These are phyloP conservation scores for Euptelea pleiosperma DNA, from an alignment of 164 flowering plant genomes.

Conservation along the genomic window DNA sequence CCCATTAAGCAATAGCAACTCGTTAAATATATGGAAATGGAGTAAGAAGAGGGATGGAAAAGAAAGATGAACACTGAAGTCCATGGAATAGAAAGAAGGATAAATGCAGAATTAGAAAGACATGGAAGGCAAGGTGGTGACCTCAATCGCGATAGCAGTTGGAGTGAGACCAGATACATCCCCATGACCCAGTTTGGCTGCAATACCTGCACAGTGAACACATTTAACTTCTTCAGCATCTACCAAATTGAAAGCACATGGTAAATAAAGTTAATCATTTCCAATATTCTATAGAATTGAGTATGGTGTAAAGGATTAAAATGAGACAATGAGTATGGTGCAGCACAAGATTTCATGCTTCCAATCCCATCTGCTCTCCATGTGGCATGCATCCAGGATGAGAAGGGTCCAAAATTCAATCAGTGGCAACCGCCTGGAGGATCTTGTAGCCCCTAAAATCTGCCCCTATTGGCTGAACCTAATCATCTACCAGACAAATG, in stretches of 20 bases:
- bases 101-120: not conserved
- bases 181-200: slow-evolving; percentile 53
- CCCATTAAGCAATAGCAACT: not conserved
- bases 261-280: not conserved
- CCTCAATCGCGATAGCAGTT: slow-evolving; percentile 67
- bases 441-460: not conserved
- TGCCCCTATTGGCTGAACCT: not conserved
- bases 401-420: too few relatives aligned
- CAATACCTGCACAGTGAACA: slow-evolving; percentile 52
- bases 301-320: too few relatives aligned
- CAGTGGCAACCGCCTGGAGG: not conserved
- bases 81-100: not conserved
- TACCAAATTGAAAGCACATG: not conserved
- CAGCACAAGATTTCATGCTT: not conserved
- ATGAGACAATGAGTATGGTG: not conserved
- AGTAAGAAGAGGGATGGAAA: not conserved
- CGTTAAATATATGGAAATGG: not conserved
- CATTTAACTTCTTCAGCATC: slow-evolving; percentile 5
- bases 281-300: not conserved
- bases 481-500: not conserved
- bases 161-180: slow-evolving; percentile 70
- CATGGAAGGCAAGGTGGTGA: not conserved
- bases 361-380: too few relatives aligned
- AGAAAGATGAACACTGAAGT: not conserved
- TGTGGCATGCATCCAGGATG: not conserved